These are phyloP conservation scores for Xylariaceae sp. DNA, from an alignment of 2,329 filamentous ascomycete genomes.

Conservation along the genomic window DNA sequence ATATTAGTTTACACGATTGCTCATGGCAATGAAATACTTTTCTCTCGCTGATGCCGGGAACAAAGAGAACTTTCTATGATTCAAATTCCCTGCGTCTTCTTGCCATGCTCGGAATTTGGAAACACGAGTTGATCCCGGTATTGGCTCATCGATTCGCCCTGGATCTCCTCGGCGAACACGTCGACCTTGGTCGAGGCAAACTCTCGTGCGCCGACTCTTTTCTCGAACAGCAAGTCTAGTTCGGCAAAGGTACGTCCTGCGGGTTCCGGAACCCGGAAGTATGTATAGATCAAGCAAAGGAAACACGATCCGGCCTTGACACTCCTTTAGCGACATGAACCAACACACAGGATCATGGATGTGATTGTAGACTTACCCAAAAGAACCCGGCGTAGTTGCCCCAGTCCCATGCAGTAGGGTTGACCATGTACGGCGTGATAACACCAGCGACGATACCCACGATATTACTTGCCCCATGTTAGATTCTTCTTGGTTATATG, in stretches of 20 bases:
- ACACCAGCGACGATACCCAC: conserved; percentile 77
- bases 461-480: conserved; percentile 53
- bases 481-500: conserved; percentile 1
- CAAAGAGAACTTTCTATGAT: not conserved
- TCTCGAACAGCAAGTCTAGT: conserved; percentile 78
- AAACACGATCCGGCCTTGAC: conserved; percentile 66
- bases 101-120: conserved; percentile 23
- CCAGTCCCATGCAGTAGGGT: conserved; percentile 83
- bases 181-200: conserved; percentile 58
- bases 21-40: not conserved
- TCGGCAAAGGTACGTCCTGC: conserved; percentile 78
- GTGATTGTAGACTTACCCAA: conserved; percentile 49
- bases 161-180: conserved; percentile 49
- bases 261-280: conserved; percentile 76
- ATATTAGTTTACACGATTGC: not conserved
- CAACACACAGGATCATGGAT: conserved; percentile 3
- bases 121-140: conserved; percentile 41
- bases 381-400: conserved; percentile 83
- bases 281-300: conserved; percentile 74
- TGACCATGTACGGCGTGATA: conserved; percentile 88
- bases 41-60: not conserved
- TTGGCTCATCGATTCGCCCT: conserved; percentile 42
- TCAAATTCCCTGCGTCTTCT: conserved; percentile 2
- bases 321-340: not conserved
- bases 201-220: conserved; percentile 63